Evolutionary conservation across 2,329 filamentous ascomycete genomes (phyloP), one percentile per base, ranked within the genome.

Genomic region (Saccharata proteae): DNA sequence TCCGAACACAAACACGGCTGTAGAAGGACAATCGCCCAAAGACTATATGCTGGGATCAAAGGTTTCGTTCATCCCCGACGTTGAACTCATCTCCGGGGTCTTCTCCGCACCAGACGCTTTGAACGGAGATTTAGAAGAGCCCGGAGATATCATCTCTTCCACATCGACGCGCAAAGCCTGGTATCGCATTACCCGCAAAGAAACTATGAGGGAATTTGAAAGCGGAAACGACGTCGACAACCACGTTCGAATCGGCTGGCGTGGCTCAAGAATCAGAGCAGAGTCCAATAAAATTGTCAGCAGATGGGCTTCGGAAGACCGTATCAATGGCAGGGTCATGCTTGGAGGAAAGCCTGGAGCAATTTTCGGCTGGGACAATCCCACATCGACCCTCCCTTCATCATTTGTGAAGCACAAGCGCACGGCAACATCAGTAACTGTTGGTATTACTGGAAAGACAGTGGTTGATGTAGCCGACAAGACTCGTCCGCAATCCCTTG

Each of bases 171-270:
- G 53, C 4, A 58, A 57, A 39, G 45, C 53, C 6, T 58, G 55
- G 55, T 58, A 58, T 34, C 46, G 54, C 8, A 35, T 58, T 2
- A 57, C 52, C 1, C 49, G 54, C 7, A 49, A 47, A 26, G 47
- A 57, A 32, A 58, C 54, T 4, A 42, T 58, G 44, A 43, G 53
- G 11, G 54, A 57, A 18, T 55, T 44, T 43, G 53, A 56, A 26
- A 48, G 33, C 19, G 52, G 49, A 5, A 44, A 43, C 5, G 44
- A 46, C 8, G 47, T 51, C 17, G 48, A 55, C 29, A 55, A 44
- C 31, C 55, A 58, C 26, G 44, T 57, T 10, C 52, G 55, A 5
- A 47, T 58, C 5, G 51, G 46, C 5, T 58, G 54, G 54, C 39
- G 39, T 12, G 48, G 41, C 13, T 58, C 55, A 4, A 29, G 45